These are phyloP conservation scores for Amphirosellinia nigrospora DNA, from an alignment of 495 filamentous ascomycete genomes.

Conservation along the genomic window DNA sequence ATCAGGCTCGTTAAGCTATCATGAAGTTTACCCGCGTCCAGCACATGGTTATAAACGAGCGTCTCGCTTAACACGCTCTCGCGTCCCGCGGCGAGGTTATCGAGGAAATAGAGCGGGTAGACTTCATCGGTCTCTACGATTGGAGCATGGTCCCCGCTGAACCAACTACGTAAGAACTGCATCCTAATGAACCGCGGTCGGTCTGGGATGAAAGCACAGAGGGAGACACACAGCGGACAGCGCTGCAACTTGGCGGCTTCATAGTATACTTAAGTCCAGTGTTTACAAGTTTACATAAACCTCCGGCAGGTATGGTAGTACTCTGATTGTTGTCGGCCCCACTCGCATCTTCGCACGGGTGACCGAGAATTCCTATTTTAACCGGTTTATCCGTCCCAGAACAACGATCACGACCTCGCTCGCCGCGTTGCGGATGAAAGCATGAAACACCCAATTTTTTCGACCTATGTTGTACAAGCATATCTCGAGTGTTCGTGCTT, in stretches of 20 bases:
- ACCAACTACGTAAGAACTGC: not conserved
- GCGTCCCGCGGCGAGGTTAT: constrained; percentile 15
- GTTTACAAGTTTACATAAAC: not conserved
- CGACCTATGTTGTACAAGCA: not conserved
- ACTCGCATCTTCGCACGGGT: not conserved
- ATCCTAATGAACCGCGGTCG: not conserved
- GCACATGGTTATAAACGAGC: constrained; percentile 21
- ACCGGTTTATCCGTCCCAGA: not conserved
- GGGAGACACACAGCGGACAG: not conserved
- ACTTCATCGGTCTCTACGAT: constrained; percentile 18
- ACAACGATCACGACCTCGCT: not conserved
- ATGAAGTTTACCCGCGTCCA: constrained; percentile 3
- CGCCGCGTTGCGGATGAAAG: not conserved
- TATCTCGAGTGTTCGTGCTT: not conserved
- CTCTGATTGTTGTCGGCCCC: not conserved
- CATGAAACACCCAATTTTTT: not conserved
- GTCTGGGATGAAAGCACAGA: not conserved
- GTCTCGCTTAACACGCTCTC: constrained; percentile 20
- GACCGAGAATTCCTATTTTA: not conserved
- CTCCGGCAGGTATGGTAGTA: not conserved
- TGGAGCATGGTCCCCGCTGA: not conserved
- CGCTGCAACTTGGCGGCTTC: not conserved
- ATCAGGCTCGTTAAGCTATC: not conserved
- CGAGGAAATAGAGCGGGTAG: constrained; percentile 21
- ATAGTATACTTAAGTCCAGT: not conserved